Percentiles rank a stretch among this genome's conserved stretches.
Evolutionary conservation across 805 yeast species (phyloP).

Genomic region (Saccharomyces kudriavzevii): DNA sequence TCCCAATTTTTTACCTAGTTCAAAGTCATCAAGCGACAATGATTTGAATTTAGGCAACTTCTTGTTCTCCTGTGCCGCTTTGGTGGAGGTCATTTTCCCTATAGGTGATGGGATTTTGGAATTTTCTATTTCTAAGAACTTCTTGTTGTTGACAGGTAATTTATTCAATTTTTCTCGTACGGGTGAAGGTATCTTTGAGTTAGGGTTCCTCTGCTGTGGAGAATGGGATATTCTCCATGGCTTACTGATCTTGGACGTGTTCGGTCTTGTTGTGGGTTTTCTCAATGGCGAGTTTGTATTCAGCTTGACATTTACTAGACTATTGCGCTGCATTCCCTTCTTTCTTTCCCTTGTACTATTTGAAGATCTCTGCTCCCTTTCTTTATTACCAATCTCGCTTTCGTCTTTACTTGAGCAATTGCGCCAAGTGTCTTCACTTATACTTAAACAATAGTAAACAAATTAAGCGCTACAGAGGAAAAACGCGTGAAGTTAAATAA

Average conservation of each 20-base stretch:
- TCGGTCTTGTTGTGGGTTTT: neutral
- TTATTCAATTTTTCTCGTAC: neutral
- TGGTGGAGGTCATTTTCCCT: neutral
- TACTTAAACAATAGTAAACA: neutral
- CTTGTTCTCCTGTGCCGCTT: neutral
- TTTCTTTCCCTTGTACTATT: neutral
- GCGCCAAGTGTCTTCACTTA: neutral
- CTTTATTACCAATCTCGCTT: neutral
- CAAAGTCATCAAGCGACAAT: conserved; percentile 49
- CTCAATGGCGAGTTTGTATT: conserved; percentile 9
- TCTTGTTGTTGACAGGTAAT: neutral
- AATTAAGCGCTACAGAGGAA: neutral
- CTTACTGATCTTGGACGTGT: conserved; percentile 1
- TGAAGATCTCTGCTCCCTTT: neutral
- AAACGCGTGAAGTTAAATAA: neutral
- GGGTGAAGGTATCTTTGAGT: neutral
- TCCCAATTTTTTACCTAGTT: conserved; percentile 79
- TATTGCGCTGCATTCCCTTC: conserved; percentile 17
- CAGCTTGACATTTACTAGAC: conserved; percentile 18
- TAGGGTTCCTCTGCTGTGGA: conserved; percentile 4
- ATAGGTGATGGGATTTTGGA: conserved; percentile 8
- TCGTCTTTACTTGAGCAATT: neutral
- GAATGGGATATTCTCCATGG: conserved; percentile 15
- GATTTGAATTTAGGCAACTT: conserved; percentile 1
- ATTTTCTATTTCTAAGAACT: neutral